Conservation (phyloP, 805 yeast genomes). For the Kuraishia ogatae region DNA sequence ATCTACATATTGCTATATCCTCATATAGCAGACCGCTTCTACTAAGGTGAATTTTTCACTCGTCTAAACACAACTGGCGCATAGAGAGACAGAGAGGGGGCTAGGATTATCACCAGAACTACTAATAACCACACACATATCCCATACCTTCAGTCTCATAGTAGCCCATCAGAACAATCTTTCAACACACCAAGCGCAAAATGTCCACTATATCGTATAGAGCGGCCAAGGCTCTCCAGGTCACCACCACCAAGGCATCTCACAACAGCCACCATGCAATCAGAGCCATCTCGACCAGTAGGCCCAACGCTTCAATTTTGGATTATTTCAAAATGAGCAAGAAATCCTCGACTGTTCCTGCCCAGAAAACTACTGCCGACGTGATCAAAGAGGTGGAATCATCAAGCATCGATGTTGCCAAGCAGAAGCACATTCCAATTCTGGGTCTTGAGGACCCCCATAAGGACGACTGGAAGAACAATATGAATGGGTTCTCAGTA, state of each 20-base stretch:
- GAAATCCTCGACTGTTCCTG: slow-evolving; percentile 7
- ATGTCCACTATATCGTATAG: background rate
- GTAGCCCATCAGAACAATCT: too few species aligned
- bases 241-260: too few species aligned
- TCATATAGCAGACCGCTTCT: too few species aligned
- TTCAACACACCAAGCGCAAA: too few species aligned
- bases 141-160: too few species aligned
- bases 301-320: slow-evolving; percentile 13
- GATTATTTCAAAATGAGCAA: slow-evolving; percentile 25
- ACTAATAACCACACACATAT: too few species aligned
- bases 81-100: too few species aligned
- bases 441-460: slow-evolving; percentile 21
- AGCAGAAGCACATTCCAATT: slow-evolving; percentile 14
- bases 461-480: slow-evolving; percentile 14
- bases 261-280: background rate
- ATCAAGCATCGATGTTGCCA: slow-evolving; percentile 1
- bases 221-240: background rate
- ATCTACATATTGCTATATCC: too few species aligned
- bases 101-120: too few species aligned
- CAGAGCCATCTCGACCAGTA: slow-evolving; percentile 7
- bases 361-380: slow-evolving; percentile 12
- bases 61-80: too few species aligned
- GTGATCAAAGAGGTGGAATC: slow-evolving; percentile 20
- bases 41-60: too few species aligned
- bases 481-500: slow-evolving; percentile 19